Conservation (phyloP, 1,139 yeast species). For the Suhomyces bribrorum region DNA sequence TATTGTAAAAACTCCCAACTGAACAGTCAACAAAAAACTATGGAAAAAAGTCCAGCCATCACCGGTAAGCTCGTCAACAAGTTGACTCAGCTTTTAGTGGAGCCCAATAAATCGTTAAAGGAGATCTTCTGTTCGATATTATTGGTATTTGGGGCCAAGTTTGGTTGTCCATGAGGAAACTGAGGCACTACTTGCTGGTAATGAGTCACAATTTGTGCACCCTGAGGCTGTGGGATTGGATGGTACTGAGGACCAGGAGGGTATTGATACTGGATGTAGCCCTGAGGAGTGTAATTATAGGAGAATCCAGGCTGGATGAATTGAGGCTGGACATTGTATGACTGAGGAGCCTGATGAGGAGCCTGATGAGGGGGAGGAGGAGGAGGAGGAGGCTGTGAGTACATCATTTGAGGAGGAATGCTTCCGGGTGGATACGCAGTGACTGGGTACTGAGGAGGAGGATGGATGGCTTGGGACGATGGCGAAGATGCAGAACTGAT, state of each 20-base stretch:
- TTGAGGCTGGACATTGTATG: slow-evolving; percentile 12
- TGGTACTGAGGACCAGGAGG: slow-evolving; percentile 15
- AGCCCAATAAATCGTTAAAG: slow-evolving; percentile 44
- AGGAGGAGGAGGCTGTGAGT: slow-evolving; percentile 9
- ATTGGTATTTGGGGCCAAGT: slow-evolving; percentile 19
- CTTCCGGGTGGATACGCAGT: slow-evolving; percentile 31
- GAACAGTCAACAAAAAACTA: too few relatives aligned
- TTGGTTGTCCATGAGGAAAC: slow-evolving; percentile 1
- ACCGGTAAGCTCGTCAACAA: too few relatives aligned
- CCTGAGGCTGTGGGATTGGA: slow-evolving; percentile 7
- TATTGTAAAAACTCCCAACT: too few relatives aligned
- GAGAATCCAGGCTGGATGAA: slow-evolving; percentile 30
- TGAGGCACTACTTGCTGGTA: slow-evolving; percentile 14
- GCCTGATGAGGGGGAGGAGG: background rate
- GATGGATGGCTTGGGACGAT: slow-evolving; percentile 14
- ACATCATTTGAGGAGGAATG: slow-evolving; percentile 12
- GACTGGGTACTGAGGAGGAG: slow-evolving; percentile 33
- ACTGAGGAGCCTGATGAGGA: background rate
- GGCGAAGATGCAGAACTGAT: slow-evolving; percentile 4
- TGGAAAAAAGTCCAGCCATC: too few relatives aligned
- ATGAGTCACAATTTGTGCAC: slow-evolving; percentile 12
- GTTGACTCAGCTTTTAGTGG: slow-evolving; percentile 29
- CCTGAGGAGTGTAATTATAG: slow-evolving; percentile 34
- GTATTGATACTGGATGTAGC: slow-evolving; percentile 29
- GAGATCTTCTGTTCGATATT: slow-evolving; percentile 34